Evolutionary conservation across 1,284 basidiomycete species (phyloP).

Genomic region (Phlebopus sp.): DNA sequence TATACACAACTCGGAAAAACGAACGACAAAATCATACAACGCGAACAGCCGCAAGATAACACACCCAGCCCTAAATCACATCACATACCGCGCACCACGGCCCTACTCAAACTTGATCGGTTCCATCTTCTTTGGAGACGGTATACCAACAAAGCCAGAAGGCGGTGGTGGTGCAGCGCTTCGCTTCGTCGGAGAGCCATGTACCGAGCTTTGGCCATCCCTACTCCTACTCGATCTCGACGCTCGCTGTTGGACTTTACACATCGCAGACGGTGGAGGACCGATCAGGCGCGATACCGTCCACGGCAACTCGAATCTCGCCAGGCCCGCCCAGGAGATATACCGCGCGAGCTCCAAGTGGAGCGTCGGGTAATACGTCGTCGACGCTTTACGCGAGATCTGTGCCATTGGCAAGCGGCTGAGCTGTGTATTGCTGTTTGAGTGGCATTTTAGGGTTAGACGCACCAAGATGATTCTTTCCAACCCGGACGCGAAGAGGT

Average conservation of each 20-base stretch:
- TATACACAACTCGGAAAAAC: conserved; percentile 6
- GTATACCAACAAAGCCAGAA: conserved; percentile 17
- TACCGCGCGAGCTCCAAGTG: conserved; percentile 91
- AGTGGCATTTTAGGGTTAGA: neutral
- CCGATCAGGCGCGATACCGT: conserved; percentile 69
- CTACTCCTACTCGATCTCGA: conserved; percentile 11
- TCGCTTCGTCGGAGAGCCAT: conserved; percentile 22
- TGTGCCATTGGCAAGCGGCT: conserved; percentile 32
- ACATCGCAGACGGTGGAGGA: conserved; percentile 57
- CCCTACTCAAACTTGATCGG: conserved; percentile 27
- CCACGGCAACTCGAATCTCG: conserved; percentile 76
- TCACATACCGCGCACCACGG: too few relatives aligned
- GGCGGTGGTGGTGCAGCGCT: conserved; percentile 9
- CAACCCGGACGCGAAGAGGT: conserved; percentile 85
- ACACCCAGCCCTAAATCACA: too few relatives aligned
- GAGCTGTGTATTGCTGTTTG: conserved; percentile 13
- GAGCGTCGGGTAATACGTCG: conserved; percentile 87
- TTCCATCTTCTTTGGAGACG: conserved; percentile 25
- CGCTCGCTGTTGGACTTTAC: conserved; percentile 36
- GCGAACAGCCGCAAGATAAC: too few relatives aligned
- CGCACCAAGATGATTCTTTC: conserved; percentile 76
- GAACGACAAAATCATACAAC: neutral
- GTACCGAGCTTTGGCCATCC: conserved; percentile 15
- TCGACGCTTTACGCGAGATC: conserved; percentile 91
- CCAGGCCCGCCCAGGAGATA: conserved; percentile 57